Evolutionary conservation across 768 basidiomycete genomes (phyloP).

Genomic region (Rhizopogon rudus): DNA sequence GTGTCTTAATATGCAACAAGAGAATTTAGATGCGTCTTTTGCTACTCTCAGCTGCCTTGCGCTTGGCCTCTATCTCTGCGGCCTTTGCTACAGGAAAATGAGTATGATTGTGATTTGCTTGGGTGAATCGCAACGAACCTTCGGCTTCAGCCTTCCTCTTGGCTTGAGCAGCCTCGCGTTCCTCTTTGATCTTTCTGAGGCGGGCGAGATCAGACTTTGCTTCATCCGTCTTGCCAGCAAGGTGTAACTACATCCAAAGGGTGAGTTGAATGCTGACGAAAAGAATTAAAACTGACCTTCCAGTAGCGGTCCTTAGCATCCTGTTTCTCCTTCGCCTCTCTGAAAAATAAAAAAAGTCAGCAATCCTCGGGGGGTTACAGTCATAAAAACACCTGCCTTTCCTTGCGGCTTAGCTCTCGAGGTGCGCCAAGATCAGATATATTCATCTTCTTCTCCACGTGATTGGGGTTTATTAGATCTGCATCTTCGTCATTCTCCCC

Average conservation of each 20-base stretch:
- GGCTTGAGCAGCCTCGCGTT: conserved; percentile 84
- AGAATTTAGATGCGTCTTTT: conserved; percentile 27
- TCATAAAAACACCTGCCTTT: conserved; percentile 40
- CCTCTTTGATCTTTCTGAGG: conserved; percentile 78
- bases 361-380: neutral
- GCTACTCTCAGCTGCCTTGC: conserved; percentile 30
- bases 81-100: conserved; percentile 46
- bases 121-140: conserved; percentile 39
- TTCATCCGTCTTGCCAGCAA: conserved; percentile 83
- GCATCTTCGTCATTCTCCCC: conserved; percentile 60
- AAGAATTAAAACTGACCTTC: conserved; percentile 50
- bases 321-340: conserved; percentile 90
- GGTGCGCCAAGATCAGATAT: conserved; percentile 70
- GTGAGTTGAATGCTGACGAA: neutral
- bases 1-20: neutral
- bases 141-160: conserved; percentile 87
- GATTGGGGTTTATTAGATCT: conserved; percentile 77
- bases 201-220: conserved; percentile 87
- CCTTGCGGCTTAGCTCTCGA: conserved; percentile 56
- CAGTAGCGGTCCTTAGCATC: conserved; percentile 85
- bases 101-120: neutral
- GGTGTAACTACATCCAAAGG: conserved; percentile 46
- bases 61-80: conserved; percentile 60
- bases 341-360: conserved; percentile 22
- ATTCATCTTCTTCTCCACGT: conserved; percentile 66